Percentiles rank a stretch among this genome's conserved stretches.
Evolutionary conservation across 148 eudicot species (phyloP).

Genomic region (Nepenthes gracilis): DNA sequence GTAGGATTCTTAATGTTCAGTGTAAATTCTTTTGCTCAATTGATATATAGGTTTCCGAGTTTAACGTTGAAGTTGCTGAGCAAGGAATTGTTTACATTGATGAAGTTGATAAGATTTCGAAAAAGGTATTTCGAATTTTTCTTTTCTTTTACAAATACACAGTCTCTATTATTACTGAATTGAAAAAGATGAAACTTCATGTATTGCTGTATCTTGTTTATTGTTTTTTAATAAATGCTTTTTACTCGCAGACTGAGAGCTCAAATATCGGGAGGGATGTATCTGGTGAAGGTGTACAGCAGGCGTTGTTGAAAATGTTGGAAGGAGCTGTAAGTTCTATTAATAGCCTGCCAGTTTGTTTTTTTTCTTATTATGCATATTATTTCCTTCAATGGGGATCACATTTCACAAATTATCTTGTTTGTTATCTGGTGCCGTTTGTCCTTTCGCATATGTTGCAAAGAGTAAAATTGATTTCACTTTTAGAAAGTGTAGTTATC

Average conservation of each 20-base stretch:
- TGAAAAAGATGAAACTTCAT: not conserved
- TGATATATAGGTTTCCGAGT: conserved; percentile 25
- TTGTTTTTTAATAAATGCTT: not conserved
- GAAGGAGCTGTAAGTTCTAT: conserved; percentile 32
- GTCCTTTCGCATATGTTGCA: too few relatives aligned
- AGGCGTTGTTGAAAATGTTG: conserved; percentile 33
- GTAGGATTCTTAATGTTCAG: not conserved
- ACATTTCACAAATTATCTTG: too few relatives aligned
- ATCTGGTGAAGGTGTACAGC: conserved; percentile 42
- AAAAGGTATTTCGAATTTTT: conserved; percentile 20
- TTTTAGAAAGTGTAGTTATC: too few relatives aligned
- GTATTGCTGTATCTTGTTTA: not conserved
- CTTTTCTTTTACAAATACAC: not conserved
- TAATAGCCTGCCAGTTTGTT: too few relatives aligned
- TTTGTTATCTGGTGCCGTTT: too few relatives aligned
- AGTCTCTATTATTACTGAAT: not conserved
- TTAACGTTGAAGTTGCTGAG: conserved; percentile 31
- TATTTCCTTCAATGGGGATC: too few relatives aligned
- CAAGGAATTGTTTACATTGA: conserved; percentile 42
- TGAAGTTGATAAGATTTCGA: conserved; percentile 34
- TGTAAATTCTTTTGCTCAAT: not conserved
- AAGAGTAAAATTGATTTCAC: too few relatives aligned
- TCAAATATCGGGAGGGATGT: conserved; percentile 29
- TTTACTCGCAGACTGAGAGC: conserved; percentile 24
- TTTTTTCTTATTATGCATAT: too few relatives aligned